phyloP scores from a whole-genome alignment of 2,329 filamentous ascomycete species.

The Alternaria solani region DNA sequence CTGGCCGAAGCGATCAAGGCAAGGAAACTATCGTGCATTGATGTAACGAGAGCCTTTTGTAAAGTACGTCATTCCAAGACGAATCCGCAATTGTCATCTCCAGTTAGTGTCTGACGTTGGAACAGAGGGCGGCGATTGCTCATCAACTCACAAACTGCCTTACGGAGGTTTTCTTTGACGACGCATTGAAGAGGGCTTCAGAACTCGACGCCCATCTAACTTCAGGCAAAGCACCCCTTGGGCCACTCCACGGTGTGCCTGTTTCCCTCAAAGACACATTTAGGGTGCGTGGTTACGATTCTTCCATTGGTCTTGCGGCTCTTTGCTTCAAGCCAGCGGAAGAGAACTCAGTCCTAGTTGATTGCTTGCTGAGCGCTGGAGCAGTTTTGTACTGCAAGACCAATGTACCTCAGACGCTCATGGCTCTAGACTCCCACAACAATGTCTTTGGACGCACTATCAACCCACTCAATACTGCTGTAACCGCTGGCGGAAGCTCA shows the following conservation, averaged over 20 bases:
- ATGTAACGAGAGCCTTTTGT: slow-evolving; percentile 55
- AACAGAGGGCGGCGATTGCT: slow-evolving; percentile 56
- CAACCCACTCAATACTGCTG: slow-evolving; percentile 57
- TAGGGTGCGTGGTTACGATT: slow-evolving; percentile 57
- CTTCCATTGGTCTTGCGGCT: slow-evolving; percentile 53
- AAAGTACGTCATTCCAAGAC: slow-evolving; percentile 41
- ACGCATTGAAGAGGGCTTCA: slow-evolving; percentile 46
- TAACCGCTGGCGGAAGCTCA: slow-evolving; percentile 62
- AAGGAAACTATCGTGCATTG: slow-evolving; percentile 46
- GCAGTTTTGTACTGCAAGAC: slow-evolving; percentile 63
- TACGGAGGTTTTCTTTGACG: slow-evolving; percentile 51
- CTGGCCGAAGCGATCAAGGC: slow-evolving; percentile 49
- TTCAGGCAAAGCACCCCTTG: slow-evolving; percentile 51
- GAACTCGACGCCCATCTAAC: slow-evolving; percentile 53
- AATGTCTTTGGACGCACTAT: slow-evolving; percentile 58
- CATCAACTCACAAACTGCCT: slow-evolving; percentile 57
- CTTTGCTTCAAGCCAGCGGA: slow-evolving; percentile 55
- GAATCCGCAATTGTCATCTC: neutral
- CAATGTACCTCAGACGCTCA: slow-evolving; percentile 63
- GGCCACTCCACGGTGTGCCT: slow-evolving; percentile 58
- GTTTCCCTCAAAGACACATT: slow-evolving; percentile 61
- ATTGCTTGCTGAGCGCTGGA: slow-evolving; percentile 55
- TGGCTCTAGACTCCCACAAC: slow-evolving; percentile 62
- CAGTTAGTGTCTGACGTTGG: neutral
- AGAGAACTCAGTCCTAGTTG: slow-evolving; percentile 53